Evolutionary conservation across 2,329 filamentous ascomycete genomes (phyloP).

Genomic region (Diaporthe citrichinensis): DNA sequence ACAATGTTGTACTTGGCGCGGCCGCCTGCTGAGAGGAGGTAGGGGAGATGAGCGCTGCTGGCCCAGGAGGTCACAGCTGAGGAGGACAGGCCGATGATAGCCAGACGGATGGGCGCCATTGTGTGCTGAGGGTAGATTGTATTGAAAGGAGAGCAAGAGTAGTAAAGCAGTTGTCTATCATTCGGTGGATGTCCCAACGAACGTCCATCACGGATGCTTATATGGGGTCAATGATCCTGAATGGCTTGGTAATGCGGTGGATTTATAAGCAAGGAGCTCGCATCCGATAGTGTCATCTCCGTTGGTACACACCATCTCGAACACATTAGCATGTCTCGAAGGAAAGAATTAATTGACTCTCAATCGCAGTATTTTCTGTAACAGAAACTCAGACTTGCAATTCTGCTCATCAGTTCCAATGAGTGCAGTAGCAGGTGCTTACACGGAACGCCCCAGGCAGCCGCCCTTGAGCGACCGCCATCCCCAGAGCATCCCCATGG

Average conservation of each 20-base stretch:
- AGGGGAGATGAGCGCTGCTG: constrained; percentile 69
- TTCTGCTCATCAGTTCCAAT: too few relatives aligned
- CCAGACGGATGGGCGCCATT: constrained; percentile 67
- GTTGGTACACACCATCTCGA: neutral
- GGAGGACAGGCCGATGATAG: constrained; percentile 71
- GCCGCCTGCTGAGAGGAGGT: constrained; percentile 64
- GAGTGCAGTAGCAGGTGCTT: neutral
- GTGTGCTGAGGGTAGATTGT: neutral
- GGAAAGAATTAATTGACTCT: fast-evolving
- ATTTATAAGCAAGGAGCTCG: constrained; percentile 17
- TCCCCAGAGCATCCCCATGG: neutral
- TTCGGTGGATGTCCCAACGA: neutral
- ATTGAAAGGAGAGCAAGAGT: too few relatives aligned
- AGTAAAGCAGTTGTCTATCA: too few relatives aligned
- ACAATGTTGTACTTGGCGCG: constrained; percentile 62
- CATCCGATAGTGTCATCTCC: neutral
- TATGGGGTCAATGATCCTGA: neutral
- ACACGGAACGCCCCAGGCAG: neutral
- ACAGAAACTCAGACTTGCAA: too few relatives aligned
- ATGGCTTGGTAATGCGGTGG: constrained; percentile 26
- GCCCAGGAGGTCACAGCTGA: constrained; percentile 68
- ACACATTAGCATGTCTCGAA: neutral
- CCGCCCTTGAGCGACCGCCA: neutral
- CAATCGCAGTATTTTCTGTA: too few relatives aligned
- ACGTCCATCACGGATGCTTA: neutral